A percentile compares a stretch with the other conserved stretches of the same genome.
These are phyloP conservation scores for Paramyrothecium roridum DNA, from an alignment of 2,329 filamentous ascomycete species.

Conservation along the genomic window DNA sequence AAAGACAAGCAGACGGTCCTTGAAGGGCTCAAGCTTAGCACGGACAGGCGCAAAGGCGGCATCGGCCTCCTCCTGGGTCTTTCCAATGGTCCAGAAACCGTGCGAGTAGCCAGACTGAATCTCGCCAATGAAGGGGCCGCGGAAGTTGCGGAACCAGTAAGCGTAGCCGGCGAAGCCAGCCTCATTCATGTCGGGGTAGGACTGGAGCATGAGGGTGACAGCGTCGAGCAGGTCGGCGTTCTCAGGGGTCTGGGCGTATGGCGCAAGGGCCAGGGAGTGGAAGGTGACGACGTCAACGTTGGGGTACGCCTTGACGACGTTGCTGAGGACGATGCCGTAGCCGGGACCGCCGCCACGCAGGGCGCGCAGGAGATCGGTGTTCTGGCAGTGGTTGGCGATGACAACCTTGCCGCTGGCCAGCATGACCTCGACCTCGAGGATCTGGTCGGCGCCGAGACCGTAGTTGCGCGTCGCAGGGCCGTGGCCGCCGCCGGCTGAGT, in stretches of 20 bases:
- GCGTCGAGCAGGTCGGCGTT: conserved; percentile 21
- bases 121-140: conserved; percentile 15
- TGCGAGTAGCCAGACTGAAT: conserved; percentile 22
- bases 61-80: conserved; percentile 16
- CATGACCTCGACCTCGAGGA: conserved; percentile 38
- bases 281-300: conserved; percentile 16
- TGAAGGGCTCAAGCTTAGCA: conserved; percentile 10
- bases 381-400: conserved; percentile 26
- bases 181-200: conserved; percentile 24
- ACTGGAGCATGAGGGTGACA: conserved; percentile 22
- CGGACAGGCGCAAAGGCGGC: conserved; percentile 13
- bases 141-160: conserved; percentile 22
- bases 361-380: conserved; percentile 19
- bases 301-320: conserved; percentile 31
- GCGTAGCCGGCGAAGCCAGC: conserved; percentile 24
- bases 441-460: conserved; percentile 40
- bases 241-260: conserved; percentile 12
- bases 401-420: conserved; percentile 30
- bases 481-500: conserved; percentile 38
- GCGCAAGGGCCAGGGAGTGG: conserved; percentile 17
- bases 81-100: conserved; percentile 22
- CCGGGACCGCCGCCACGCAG: conserved; percentile 32
- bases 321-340: conserved; percentile 27
- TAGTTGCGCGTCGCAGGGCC: conserved; percentile 32
- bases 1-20: conserved; percentile 14